Conservation (phyloP, 2,329 filamentous ascomycete species). For the Trichoderma sp. region DNA sequence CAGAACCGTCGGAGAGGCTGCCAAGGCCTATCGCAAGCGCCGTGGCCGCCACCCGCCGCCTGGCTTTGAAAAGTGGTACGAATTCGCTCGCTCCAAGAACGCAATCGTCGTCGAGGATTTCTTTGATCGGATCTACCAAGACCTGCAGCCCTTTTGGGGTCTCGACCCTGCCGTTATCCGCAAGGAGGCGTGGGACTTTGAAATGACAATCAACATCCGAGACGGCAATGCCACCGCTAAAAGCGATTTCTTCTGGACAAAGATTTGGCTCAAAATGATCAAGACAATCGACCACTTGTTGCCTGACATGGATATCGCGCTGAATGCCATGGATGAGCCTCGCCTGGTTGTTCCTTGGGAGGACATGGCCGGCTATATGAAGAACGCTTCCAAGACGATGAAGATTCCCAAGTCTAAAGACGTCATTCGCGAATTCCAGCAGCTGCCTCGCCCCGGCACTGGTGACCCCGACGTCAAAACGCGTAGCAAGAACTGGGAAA, state of each 20-base stretch:
- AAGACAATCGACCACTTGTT: slow-evolving; percentile 57
- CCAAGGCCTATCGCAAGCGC: slow-evolving; percentile 59
- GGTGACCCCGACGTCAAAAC: slow-evolving; percentile 42
- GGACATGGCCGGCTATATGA: slow-evolving; percentile 59
- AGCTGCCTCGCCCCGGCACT: slow-evolving; percentile 46
- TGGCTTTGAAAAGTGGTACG: slow-evolving; percentile 64
- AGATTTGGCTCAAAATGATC: slow-evolving; percentile 60
- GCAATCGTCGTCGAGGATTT: slow-evolving; percentile 65
- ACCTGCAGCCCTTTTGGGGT: slow-evolving; percentile 63
- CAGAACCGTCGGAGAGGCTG: slow-evolving; percentile 56
- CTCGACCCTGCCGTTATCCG: slow-evolving; percentile 53
- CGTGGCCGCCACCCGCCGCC: slow-evolving; percentile 66
- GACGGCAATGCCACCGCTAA: slow-evolving; percentile 54
- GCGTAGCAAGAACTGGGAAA: slow-evolving; percentile 54
- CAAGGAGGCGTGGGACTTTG: slow-evolving; percentile 57
- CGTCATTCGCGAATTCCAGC: slow-evolving; percentile 50
- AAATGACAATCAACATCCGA: slow-evolving; percentile 65
- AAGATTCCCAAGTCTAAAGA: slow-evolving; percentile 50
- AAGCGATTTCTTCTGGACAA: slow-evolving; percentile 62
- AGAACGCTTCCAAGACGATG: slow-evolving; percentile 54
- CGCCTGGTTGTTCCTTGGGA: slow-evolving; percentile 67
- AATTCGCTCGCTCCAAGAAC: slow-evolving; percentile 56
- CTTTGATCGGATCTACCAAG: slow-evolving; percentile 66
- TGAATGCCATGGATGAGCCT: slow-evolving; percentile 71
- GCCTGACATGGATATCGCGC: slow-evolving; percentile 69